Conservation (phyloP, 1,139 yeast genomes). For the Schwanniomyces etchellsii region DNA sequence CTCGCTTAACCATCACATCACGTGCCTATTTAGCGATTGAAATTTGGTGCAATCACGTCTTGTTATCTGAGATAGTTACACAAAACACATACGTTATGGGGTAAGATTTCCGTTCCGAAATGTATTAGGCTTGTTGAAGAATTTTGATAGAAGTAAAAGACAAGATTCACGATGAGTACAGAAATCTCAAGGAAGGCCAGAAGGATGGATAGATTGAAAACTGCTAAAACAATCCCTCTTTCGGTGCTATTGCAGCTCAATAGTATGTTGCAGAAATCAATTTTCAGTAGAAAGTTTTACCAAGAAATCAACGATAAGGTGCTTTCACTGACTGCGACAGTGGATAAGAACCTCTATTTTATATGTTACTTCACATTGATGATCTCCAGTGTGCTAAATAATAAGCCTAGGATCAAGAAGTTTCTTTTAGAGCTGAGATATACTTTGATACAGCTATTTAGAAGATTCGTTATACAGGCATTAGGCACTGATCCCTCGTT, state of each 20-base stretch:
- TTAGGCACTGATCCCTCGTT: constrained; percentile 14
- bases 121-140: no score
- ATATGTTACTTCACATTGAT: constrained; percentile 40
- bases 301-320: constrained; percentile 39
- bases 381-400: constrained; percentile 35
- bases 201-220: neutral
- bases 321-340: constrained; percentile 28
- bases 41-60: no score
- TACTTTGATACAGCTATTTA: constrained; percentile 16
- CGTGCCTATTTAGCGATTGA: no score
- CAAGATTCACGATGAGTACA: neutral
- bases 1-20: no score
- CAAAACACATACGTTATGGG: no score
- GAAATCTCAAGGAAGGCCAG: neutral
- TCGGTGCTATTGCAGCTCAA: constrained; percentile 17
- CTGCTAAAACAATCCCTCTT: constrained; percentile 5
- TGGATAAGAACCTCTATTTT: constrained; percentile 39
- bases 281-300: constrained; percentile 34
- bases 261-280: constrained; percentile 16
- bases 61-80: no score
- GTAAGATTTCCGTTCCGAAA: no score
- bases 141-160: neutral
- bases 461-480: constrained; percentile 6
- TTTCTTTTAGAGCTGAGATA: constrained; percentile 25
- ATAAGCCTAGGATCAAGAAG: constrained; percentile 27